Base-by-base conservation (phyloP, 768 basidiomycete genomes). In the Leccinum variicolor region DNA sequence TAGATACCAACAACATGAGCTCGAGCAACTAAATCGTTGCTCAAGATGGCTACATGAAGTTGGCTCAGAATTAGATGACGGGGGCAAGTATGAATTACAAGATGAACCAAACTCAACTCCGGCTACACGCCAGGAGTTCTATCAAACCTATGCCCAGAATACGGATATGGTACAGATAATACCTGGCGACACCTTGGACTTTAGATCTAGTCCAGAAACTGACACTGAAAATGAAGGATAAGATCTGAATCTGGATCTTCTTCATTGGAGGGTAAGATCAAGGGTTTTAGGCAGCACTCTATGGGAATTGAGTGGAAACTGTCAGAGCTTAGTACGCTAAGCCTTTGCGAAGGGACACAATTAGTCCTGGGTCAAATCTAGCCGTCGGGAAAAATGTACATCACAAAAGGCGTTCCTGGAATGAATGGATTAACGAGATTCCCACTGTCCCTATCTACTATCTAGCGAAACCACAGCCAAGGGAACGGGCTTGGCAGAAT, bases 391-490 rank as follows among this genome's bases (percentile, higher is more conserved):
- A 3, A 25, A 25, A 25, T 25, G 25, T 4, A 25, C 4, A 25
- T 25, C 25, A 25, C 25, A 4, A 25, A 25, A 25, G 25, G 25
- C 25, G 25, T 25, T 25, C 25, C 25, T 25, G 25, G 25, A 25
- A 25, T 3, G 25, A 75, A 75, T 75, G 74, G 74, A 75, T 75
- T 73, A 75, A 75, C 73, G 71, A 75, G 74, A 75, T 75, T 74
- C 72, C 74, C 72, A 73, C 73, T 75, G 73, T 74, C 71, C 74
- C 75, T 76, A 75, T 73, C 72, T 76, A 75, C 75, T 76, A 75
- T 75, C 74, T 73, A 77, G 74, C 69, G 69, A 76, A 76, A 76
- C 75, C 74, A 77, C 75, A 77, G 76, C 76, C 62, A 67, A 66
- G 66, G 60, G 65, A 63, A 68, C 45, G 52, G 61, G 62, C 63